Evolutionary conservation across 805 yeast species (phyloP), one percentile per base, ranked within the genome.

Genomic region (Metschnikowia cubensis): DNA sequence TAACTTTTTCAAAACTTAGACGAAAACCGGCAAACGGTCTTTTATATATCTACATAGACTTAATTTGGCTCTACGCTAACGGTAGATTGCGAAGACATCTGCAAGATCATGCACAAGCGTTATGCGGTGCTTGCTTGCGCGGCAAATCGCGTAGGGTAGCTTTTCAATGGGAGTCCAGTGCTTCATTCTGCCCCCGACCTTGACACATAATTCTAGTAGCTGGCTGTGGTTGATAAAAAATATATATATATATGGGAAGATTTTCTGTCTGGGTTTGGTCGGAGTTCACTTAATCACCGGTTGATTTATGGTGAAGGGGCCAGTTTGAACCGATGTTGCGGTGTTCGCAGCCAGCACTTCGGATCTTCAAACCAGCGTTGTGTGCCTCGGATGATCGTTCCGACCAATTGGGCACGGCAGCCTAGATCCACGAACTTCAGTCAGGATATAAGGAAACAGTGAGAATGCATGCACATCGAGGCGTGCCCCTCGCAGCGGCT

Each of bases 61-160:
- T 7, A 13, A 7, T 17, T 6, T 20, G 5, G 7, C 32, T 32
- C 4, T 31, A 21, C 37, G 8, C 18, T 13, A 17, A 13, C 25
- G 18, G 40, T 35, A 21, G 17, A 22, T 7, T 17, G 22, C 14
- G 25, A 35, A 8, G 14, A 13, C 13, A 43, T 35, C 31, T 42
- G 46, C 46, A 43, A 34, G 46, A 22, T n/a, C 34, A 43, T 43
- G 46, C 46, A 43, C 46, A 43, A 43, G 46, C 46, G 17, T 17
- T 15, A 34, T 20, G 45, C 31, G 36, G 31, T 32, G 44, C 44
- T 32, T 41, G 37, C 45, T 32, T 6, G 31, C 45, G 34, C 42
- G 20, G 42, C 1, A 4, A 4, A 8, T 14, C 7, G 42, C 29
- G 20, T 13, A 13, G n/a, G 21, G 40, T 18, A 37, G 40, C 40